These are phyloP conservation scores for Iris macrosiphon DNA, from an alignment of 106 monocot genomes.

Conservation along the genomic window DNA sequence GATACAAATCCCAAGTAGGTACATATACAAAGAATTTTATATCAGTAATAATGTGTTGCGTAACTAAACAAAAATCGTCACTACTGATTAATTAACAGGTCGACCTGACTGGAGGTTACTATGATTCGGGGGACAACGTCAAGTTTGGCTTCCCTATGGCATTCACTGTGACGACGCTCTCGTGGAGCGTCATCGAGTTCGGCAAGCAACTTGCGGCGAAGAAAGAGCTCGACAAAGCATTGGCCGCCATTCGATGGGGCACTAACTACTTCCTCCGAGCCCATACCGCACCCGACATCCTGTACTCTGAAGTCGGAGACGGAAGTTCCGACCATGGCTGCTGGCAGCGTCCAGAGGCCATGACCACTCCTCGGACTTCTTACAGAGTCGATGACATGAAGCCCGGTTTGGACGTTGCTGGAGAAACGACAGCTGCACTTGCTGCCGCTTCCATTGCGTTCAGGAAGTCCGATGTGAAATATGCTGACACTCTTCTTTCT, in stretches of 20 bases:
- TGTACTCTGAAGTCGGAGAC: constrained; percentile 71
- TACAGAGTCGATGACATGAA: constrained; percentile 22
- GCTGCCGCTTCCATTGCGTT: constrained; percentile 60
- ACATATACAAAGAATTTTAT: too few species aligned
- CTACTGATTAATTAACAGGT: too few species aligned
- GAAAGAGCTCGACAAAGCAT: constrained; percentile 41
- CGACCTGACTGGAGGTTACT: constrained; percentile 79
- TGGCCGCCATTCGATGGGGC: constrained; percentile 57
- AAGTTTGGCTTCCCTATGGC: constrained; percentile 85
- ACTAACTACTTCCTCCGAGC: constrained; percentile 63
- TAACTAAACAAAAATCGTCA: too few species aligned
- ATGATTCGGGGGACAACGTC: constrained; percentile 79
- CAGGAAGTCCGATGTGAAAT: constrained; percentile 4
- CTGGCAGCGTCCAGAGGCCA: constrained; percentile 78
- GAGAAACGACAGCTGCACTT: constrained; percentile 55
- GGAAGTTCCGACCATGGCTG: constrained; percentile 73
- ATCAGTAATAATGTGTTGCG: too few species aligned
- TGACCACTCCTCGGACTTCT: constrained; percentile 51
- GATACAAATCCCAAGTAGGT: too few species aligned
- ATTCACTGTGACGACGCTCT: constrained; percentile 54
- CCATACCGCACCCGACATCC: constrained; percentile 20
- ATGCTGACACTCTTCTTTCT: constrained; percentile 24
- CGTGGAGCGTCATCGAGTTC: constrained; percentile 63
- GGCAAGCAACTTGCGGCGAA: constrained; percentile 1
- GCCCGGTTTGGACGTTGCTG: constrained; percentile 58